Evolutionary conservation across 2,329 filamentous ascomycete species (phyloP).

Genomic region (Ascocoryne sarcoides): DNA sequence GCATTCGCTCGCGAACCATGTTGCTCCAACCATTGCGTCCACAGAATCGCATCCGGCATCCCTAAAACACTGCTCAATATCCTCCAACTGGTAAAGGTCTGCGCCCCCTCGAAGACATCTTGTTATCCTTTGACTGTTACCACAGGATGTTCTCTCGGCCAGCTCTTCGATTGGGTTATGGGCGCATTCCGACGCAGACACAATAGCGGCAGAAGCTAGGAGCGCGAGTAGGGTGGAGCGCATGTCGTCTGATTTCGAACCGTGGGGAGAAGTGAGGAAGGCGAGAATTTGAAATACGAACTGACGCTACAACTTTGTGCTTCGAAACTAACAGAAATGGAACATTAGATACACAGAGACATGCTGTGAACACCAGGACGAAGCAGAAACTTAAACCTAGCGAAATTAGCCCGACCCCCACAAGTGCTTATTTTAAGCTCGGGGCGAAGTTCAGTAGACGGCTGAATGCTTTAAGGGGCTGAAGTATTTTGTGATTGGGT

Average conservation of each 20-base stretch:
- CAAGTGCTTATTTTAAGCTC: conserved; percentile 2
- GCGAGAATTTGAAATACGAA: neutral
- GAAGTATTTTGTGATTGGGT: too few species aligned
- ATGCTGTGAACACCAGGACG: too few species aligned
- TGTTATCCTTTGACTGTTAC: conserved; percentile 11
- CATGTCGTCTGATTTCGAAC: conserved; percentile 12
- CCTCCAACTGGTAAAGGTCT: conserved; percentile 11
- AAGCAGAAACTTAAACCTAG: too few species aligned
- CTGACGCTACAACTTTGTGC: neutral
- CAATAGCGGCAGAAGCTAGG: conserved; percentile 12
- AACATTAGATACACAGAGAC: too few species aligned
- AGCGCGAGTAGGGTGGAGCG: conserved; percentile 14
- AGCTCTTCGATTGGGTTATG: conserved; percentile 15
- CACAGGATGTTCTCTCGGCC: conserved; percentile 16
- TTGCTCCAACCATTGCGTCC: conserved; percentile 15
- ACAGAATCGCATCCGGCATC: conserved; percentile 15
- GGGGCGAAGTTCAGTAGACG: too few species aligned
- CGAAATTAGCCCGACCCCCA: too few species aligned
- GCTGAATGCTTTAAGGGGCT: too few species aligned
- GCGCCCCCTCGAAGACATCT: conserved; percentile 15
- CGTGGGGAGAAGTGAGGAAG: neutral
- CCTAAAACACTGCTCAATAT: conserved; percentile 19
- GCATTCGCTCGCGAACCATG: conserved; percentile 17
- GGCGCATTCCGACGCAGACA: conserved; percentile 15
- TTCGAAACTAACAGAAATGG: too few species aligned